Conservation (phyloP, 2,329 filamentous ascomycete species). For the Talaromyces funiculosus region DNA sequence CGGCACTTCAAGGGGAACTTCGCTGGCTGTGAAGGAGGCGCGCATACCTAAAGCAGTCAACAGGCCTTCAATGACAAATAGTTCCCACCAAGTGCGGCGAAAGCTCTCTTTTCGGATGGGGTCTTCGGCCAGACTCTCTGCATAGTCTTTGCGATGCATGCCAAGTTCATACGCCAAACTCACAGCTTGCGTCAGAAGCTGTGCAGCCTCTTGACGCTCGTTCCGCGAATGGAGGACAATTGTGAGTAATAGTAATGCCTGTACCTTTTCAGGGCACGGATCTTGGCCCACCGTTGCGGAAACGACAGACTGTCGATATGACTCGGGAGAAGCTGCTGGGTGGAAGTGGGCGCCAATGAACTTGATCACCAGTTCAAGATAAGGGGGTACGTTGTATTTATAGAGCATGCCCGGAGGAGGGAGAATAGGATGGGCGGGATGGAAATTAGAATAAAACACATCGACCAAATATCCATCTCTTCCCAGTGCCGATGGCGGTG, state of each 20-base stretch:
- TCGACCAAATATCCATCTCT: constrained; percentile 42
- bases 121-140: constrained; percentile 59
- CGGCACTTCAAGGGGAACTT: constrained; percentile 62
- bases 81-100: constrained; percentile 85
- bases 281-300: constrained; percentile 28
- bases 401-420: constrained; percentile 43
- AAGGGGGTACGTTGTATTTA: constrained; percentile 35
- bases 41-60: constrained; percentile 60
- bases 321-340: constrained; percentile 39
- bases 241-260: constrained; percentile 70
- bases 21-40: constrained; percentile 57
- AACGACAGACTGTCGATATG: constrained; percentile 36
- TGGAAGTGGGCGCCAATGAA: constrained; percentile 54
- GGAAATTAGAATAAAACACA: constrained; percentile 53
- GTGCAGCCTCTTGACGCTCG: constrained; percentile 62
- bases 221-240: constrained; percentile 73
- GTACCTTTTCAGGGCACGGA: constrained; percentile 60
- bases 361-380: constrained; percentile 51
- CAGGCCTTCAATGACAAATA: constrained; percentile 78
- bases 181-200: constrained; percentile 63
- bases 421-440: constrained; percentile 52
- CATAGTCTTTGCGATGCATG: constrained; percentile 65
- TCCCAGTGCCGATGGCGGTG: constrained; percentile 23
- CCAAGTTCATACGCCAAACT: constrained; percentile 69
- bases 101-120: constrained; percentile 73